Conservation (phyloP, 169 alveolate genomes). For the Plasmodium inui region DNA sequence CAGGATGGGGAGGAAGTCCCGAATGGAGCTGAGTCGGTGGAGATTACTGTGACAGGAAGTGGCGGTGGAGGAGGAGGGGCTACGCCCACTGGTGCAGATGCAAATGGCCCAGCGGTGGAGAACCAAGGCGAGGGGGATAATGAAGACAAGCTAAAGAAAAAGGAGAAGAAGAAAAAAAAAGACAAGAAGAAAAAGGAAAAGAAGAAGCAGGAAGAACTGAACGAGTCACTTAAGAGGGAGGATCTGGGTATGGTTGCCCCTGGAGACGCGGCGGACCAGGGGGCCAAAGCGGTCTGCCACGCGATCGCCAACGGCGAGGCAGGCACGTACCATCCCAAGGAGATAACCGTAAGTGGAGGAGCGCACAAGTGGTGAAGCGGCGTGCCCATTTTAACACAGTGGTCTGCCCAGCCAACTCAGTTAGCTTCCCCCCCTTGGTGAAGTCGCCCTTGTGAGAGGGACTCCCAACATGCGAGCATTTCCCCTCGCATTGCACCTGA, state of each 20-base stretch:
- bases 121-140: background rate
- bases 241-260: background rate
- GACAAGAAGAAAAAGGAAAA: background rate
- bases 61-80: background rate
- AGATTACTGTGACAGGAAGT: background rate
- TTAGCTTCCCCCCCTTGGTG: background rate
- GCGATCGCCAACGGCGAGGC: background rate
- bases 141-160: slow-evolving; percentile 26
- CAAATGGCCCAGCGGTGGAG: background rate
- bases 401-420: background rate
- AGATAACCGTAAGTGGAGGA: background rate
- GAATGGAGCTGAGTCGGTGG: background rate
- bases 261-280: background rate
- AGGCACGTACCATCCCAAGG: background rate
- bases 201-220: background rate
- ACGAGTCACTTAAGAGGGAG: slow-evolving; percentile 11
- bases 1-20: background rate
- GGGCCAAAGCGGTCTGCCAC: background rate
- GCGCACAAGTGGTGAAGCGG: background rate
- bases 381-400: too few species aligned
- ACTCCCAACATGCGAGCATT: background rate
- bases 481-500: background rate
- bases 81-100: background rate
- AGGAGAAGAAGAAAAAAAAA: slow-evolving; percentile 30
- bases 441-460: background rate